Percentiles rank a stretch among this genome's conserved stretches.
These are phyloP conservation scores for Oenanthe sinensis DNA, from an alignment of 129 eudicot species.

Conservation along the genomic window DNA sequence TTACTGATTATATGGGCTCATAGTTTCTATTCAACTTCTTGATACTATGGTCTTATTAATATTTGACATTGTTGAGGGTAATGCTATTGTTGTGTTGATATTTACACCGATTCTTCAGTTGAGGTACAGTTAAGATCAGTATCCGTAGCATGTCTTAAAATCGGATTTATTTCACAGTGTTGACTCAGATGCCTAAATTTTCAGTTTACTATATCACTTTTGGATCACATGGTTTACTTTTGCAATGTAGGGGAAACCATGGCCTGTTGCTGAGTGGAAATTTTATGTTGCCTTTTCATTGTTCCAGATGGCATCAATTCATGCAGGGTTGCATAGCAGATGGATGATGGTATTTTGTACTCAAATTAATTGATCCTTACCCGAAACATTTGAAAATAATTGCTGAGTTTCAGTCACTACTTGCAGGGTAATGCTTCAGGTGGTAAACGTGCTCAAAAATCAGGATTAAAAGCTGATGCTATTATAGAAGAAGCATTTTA, in stretches of 20 bases:
- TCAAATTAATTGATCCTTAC: too few species aligned
- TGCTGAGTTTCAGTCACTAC: background rate
- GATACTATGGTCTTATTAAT: background rate
- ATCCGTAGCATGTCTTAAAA: background rate
- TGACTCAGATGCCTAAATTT: background rate
- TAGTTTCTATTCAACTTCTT: background rate
- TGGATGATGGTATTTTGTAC: constrained; percentile 62
- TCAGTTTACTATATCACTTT: background rate
- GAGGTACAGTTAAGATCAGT: too few species aligned
- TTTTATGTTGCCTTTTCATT: constrained; percentile 88
- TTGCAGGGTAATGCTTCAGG: constrained; percentile 96
- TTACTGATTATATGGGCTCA: background rate
- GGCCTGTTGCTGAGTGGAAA: constrained; percentile 89
- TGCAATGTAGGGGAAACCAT: constrained; percentile 62
- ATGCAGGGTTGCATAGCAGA: constrained; percentile 86
- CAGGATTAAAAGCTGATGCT: constrained; percentile 62
- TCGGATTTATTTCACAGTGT: background rate
- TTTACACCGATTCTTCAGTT: background rate
- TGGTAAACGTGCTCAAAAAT: constrained; percentile 65
- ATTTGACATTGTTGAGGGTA: constrained; percentile 49
- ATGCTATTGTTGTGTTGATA: constrained; percentile 37
- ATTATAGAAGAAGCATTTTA: constrained; percentile 69
- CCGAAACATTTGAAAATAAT: background rate
- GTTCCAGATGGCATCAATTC: constrained; percentile 90
- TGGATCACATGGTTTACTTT: constrained; percentile 5